Evolutionary conservation across 805 yeast species (phyloP), one percentile per base, ranked within the genome.

Genomic region (Maudiozyma bulderi): DNA sequence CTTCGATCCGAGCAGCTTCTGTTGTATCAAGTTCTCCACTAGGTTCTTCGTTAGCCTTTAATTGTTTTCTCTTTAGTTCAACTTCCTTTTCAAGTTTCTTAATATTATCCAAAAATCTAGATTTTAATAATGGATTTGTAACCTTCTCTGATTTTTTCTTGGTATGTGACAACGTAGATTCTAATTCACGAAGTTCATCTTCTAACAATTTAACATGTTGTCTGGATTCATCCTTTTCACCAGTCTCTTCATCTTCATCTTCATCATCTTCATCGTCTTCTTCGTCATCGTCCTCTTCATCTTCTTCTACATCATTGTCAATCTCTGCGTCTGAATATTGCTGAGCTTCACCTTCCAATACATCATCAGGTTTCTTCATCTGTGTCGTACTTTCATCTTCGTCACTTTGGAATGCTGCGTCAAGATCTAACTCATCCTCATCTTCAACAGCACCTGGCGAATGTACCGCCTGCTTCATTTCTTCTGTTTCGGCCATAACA

Each of bases 121-220:
- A 85, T 60, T 83, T 81, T 79, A 93, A 75, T 68, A 91, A 83
- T 57, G 91, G 90, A 61, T 88, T 88, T 3, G 81, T 73, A 14
- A 90, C 89, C 55, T 82, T 81, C 20, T 75, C 78, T 45, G 87
- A 77, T 57, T 86, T 89, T 43, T 74, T 73, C 62, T 79, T 80
- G 59, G 91, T 90, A 57, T 82, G 83, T 48, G 75, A 79, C 46
- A 93, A 83, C 0, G 91, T 89, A 13, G 75, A 58, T 61, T 86
- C 89, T 52, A 93, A 73, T 60, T 93, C 99, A 6, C 74, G 69
- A 50, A 93, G 82, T 64, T 90, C 97, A 66, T 91, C 98, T 52
- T 78, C 80, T 49, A 93, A 70, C 55, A 88, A 74, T 58, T 86
- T 89, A 55, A 74, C 74, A 63, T 86, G 86, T 57, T 81, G 83